These are phyloP conservation scores for Termitomyces sp. DNA, from an alignment of 768 basidiomycete genomes.

Conservation along the genomic window DNA sequence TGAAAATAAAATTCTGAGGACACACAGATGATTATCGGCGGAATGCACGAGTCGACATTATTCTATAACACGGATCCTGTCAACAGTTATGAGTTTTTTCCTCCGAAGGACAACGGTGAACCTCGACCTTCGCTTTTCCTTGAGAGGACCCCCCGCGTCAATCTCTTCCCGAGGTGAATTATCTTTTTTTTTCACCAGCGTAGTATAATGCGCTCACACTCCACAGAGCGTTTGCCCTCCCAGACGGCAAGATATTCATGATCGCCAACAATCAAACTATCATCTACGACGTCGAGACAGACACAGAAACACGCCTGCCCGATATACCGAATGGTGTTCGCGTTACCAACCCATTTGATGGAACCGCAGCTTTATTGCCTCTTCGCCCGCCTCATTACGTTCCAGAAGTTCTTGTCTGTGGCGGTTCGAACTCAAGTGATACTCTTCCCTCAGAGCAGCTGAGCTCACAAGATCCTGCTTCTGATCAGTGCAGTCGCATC, in stretches of 20 bases:
- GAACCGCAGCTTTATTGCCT: conserved; percentile 32
- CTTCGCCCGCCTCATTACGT: conserved; percentile 33
- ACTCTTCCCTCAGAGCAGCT: conserved; percentile 21
- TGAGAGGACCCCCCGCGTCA: conserved; percentile 16
- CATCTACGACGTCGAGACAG: conserved; percentile 34
- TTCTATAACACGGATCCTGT: conserved; percentile 44
- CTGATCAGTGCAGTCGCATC: conserved; percentile 38
- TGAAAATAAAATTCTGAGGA: not conserved
- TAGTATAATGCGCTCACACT: not conserved
- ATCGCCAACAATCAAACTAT: conserved; percentile 37
- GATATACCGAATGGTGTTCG: conserved; percentile 41
- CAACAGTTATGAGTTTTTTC: conserved; percentile 40
- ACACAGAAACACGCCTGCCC: conserved; percentile 34
- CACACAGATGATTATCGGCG: conserved; percentile 23
- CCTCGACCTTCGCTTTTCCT: conserved; percentile 2
- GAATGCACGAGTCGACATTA: conserved; percentile 24
- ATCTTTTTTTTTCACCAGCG: not conserved
- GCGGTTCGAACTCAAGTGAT: conserved; percentile 33
- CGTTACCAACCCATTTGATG: conserved; percentile 36
- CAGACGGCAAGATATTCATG: conserved; percentile 37
- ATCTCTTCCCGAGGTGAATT: conserved; percentile 17
- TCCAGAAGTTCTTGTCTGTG: conserved; percentile 43
- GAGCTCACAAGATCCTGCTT: conserved; percentile 35
- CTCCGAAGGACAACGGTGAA: conserved; percentile 27
- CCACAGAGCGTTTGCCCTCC: conserved; percentile 19